phyloP scores from a whole-genome alignment of 805 yeast species.

The Candida nonsorbophila region DNA sequence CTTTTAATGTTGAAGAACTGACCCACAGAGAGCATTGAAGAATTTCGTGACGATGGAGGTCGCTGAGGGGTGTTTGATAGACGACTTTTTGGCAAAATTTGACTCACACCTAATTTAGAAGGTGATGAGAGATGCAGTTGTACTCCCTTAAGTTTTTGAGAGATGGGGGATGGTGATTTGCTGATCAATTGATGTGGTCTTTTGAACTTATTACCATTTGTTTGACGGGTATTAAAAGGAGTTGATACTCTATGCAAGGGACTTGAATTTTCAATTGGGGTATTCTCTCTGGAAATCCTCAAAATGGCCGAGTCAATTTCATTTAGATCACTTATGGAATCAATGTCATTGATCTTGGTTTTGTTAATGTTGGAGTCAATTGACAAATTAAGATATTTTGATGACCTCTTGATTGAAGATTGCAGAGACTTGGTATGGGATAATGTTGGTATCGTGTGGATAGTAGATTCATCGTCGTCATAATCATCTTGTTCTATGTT shows the following conservation, averaged over 20 bases:
- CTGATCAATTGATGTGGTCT: conserved; percentile 40
- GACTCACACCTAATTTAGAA: too few species aligned
- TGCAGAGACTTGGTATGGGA: conserved; percentile 5
- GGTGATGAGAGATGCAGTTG: too few species aligned
- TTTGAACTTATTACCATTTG: conserved; percentile 37
- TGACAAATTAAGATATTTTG: conserved; percentile 36
- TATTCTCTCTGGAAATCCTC: conserved; percentile 3
- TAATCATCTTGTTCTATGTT: too few species aligned
- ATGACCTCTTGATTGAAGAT: conserved; percentile 33
- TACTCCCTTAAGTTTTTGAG: too few species aligned
- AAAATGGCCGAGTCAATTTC: conserved; percentile 17
- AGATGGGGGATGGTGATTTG: conserved; percentile 41
- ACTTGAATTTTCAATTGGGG: conserved; percentile 11
- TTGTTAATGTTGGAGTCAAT: conserved; percentile 20
- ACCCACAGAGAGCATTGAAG: too few species aligned
- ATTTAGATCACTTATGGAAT: conserved; percentile 18
- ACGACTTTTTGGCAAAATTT: too few species aligned
- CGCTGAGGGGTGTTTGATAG: too few species aligned
- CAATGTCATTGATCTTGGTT: conserved; percentile 7
- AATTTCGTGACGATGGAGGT: too few species aligned
- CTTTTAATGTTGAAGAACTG: too few species aligned
- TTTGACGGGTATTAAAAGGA: background rate
- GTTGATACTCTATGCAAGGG: conserved; percentile 2
- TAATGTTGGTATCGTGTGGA: background rate
- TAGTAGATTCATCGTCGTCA: conserved; percentile 1